Evolutionary conservation across 1,284 basidiomycete species (phyloP).

Genomic region (Gymnopus androsaceus): DNA sequence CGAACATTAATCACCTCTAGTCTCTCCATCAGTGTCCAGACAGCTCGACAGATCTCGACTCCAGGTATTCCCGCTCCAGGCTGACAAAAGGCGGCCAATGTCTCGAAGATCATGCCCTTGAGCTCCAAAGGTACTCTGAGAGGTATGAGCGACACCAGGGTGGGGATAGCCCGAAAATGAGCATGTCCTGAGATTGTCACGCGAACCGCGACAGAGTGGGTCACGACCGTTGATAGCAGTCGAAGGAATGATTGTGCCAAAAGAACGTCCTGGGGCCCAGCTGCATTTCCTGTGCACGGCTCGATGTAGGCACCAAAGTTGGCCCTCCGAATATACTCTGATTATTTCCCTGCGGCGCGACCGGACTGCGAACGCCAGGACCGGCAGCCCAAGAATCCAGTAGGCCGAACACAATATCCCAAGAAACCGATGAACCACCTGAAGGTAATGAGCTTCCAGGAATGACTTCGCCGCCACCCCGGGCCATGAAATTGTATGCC

Average conservation of each 20-base stretch:
- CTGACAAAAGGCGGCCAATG: conserved; percentile 83
- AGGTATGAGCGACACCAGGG: conserved; percentile 78
- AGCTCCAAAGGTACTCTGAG: conserved; percentile 86
- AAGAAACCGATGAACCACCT: conserved; percentile 44
- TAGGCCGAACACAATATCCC: conserved; percentile 45
- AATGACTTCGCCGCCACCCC: conserved; percentile 64
- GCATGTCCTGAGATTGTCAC: conserved; percentile 79
- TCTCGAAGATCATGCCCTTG: conserved; percentile 85
- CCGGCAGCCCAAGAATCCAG: conserved; percentile 46
- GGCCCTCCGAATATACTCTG: conserved; percentile 13
- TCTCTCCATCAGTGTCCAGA: conserved; percentile 85
- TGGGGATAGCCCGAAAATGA: conserved; percentile 78
- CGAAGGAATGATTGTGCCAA: conserved; percentile 82
- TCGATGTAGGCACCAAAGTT: conserved; percentile 31
- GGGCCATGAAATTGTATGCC: conserved; percentile 82
- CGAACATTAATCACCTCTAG: conserved; percentile 83
- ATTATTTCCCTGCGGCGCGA: conserved; percentile 1
- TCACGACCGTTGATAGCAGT: conserved; percentile 80
- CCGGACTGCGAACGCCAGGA: conserved; percentile 30
- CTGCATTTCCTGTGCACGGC: conserved; percentile 45
- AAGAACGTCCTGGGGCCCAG: conserved; percentile 78
- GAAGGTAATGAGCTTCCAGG: conserved; percentile 51
- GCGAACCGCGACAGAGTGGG: conserved; percentile 77
- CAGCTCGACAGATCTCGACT: conserved; percentile 77
- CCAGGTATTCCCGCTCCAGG: conserved; percentile 73